phyloP scores from a whole-genome alignment of 768 basidiomycete species.

The Lactarius akahatsu region DNA sequence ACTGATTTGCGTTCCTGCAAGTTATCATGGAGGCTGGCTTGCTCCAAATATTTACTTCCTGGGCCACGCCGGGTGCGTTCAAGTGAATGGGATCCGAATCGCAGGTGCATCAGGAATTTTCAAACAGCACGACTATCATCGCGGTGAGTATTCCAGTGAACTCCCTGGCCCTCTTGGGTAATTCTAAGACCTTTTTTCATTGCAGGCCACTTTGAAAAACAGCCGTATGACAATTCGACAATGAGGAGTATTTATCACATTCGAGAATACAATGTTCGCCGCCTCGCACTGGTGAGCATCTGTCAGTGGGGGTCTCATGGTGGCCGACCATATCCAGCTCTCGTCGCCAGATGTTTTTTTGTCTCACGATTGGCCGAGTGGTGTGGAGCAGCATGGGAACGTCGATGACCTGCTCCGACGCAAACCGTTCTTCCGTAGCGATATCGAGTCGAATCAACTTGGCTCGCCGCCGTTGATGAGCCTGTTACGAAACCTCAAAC shows the following conservation, averaged over 20 bases:
- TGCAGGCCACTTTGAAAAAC: conserved; percentile 72
- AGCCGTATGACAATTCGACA: conserved; percentile 73
- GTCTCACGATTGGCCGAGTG: conserved; percentile 1
- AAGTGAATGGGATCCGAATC: conserved; percentile 84
- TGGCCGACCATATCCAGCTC: conserved; percentile 40
- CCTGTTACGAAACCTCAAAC: conserved; percentile 46
- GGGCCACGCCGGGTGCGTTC: conserved; percentile 72
- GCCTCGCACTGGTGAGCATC: conserved; percentile 64
- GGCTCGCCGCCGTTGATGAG: conserved; percentile 81
- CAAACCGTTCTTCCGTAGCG: conserved; percentile 75
- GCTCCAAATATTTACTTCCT: conserved; percentile 97
- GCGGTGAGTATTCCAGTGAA: conserved; percentile 43
- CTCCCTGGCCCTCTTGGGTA: conserved; percentile 16
- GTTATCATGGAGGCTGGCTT: conserved; percentile 96
- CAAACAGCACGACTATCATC: conserved; percentile 69
- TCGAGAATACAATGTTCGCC: conserved; percentile 78
- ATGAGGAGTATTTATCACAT: conserved; percentile 90
- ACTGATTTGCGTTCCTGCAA: conserved; percentile 35
- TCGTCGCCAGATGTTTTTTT: conserved; percentile 47
- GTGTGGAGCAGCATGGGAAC: conserved; percentile 82
- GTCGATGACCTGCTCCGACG: conserved; percentile 58
- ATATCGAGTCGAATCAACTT: conserved; percentile 64
- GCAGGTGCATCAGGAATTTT: conserved; percentile 93
- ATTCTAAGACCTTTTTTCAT: neutral
- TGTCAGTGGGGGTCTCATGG: neutral